Percentiles rank a stretch among this genome's conserved stretches.
Conservation (phyloP, 1,139 yeast species). For the Hyphopichia wangnamkhiaoensis region DNA sequence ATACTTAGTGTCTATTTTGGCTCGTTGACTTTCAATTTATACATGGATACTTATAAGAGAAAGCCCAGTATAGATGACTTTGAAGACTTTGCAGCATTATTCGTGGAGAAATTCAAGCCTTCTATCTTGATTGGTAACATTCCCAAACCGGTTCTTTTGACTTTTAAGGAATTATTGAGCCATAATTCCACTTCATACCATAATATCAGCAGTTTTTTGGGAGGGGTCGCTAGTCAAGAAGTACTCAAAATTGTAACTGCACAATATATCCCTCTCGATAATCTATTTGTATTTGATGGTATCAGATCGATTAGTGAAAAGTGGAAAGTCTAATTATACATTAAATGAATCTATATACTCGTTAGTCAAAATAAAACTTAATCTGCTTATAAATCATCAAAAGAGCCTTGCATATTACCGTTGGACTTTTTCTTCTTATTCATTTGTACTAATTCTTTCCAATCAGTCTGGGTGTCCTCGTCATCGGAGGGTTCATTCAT, state of each 20-base stretch:
- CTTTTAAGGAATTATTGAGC: conserved; percentile 29
- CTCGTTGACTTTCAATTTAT: conserved; percentile 31
- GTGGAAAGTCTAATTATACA: conserved; percentile 38
- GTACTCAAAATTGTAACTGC: conserved; percentile 62
- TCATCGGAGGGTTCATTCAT: conserved; percentile 50
- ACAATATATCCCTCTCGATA: conserved; percentile 74
- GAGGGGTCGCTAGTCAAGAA: conserved; percentile 82
- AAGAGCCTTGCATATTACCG: conserved; percentile 54
- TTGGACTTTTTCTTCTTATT: conserved; percentile 57
- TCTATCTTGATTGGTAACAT: conserved; percentile 8
- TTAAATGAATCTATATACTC: conserved; percentile 3
- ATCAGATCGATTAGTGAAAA: conserved; percentile 51
- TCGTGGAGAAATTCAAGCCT: conserved; percentile 11
- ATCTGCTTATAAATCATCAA: conserved; percentile 62
- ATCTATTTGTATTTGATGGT: conserved; percentile 70
- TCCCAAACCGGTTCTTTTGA: conserved; percentile 13
- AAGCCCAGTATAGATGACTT: conserved; percentile 24
- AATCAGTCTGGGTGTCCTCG: conserved; percentile 66
- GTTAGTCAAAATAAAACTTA: conserved; percentile 5
- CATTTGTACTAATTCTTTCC: conserved; percentile 80
- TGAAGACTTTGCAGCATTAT: conserved; percentile 19
- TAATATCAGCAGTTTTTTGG: conserved; percentile 50
- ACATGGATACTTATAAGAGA: conserved; percentile 15
- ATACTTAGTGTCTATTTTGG: conserved; percentile 37
- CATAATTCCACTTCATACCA: conserved; percentile 36